These are phyloP conservation scores for Xylaria castorea DNA, from an alignment of 495 filamentous ascomycete genomes.

Conservation along the genomic window DNA sequence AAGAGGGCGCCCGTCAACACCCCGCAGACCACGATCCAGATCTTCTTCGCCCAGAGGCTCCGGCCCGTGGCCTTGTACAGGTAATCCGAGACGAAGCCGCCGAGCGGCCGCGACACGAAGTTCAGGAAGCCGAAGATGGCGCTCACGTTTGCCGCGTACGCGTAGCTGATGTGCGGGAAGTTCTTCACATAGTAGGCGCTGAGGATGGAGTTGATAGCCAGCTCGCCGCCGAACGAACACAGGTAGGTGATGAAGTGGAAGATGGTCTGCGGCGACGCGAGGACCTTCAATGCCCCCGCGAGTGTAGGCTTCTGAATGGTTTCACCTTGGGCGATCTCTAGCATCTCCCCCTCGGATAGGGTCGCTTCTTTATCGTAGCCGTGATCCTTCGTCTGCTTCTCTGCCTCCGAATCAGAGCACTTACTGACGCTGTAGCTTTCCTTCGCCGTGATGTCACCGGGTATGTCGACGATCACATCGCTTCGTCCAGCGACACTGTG, in stretches of 20 bases:
- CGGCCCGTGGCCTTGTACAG: conserved; percentile 65
- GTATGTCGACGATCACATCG: conserved; percentile 53
- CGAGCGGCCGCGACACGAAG: conserved; percentile 73
- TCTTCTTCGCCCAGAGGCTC: conserved; percentile 78
- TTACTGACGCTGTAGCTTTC: conserved; percentile 42
- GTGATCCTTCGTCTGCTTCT: conserved; percentile 50
- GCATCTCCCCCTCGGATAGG: conserved; percentile 61
- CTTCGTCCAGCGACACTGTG: conserved; percentile 42
- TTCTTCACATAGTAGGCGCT: conserved; percentile 79
- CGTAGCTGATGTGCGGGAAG: conserved; percentile 77
- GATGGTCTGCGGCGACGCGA: conserved; percentile 70
- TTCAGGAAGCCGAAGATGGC: conserved; percentile 94
- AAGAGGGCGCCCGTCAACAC: conserved; percentile 70
- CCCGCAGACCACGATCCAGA: conserved; percentile 67
- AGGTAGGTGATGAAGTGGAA: conserved; percentile 76
- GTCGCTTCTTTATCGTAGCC: conserved; percentile 57
- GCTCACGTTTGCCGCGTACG: conserved; percentile 75
- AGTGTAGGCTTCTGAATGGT: conserved; percentile 70
- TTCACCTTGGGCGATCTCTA: conserved; percentile 66
- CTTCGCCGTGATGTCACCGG: conserved; percentile 65
- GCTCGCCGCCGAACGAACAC: conserved; percentile 85
- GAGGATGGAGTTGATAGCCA: conserved; percentile 85
- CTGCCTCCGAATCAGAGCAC: conserved; percentile 38
- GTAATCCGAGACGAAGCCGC: conserved; percentile 76
- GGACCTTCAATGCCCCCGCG: conserved; percentile 62